Base-by-base conservation (phyloP, 1,284 basidiomycete genomes). In the Filobasidium uniguttulatum region DNA sequence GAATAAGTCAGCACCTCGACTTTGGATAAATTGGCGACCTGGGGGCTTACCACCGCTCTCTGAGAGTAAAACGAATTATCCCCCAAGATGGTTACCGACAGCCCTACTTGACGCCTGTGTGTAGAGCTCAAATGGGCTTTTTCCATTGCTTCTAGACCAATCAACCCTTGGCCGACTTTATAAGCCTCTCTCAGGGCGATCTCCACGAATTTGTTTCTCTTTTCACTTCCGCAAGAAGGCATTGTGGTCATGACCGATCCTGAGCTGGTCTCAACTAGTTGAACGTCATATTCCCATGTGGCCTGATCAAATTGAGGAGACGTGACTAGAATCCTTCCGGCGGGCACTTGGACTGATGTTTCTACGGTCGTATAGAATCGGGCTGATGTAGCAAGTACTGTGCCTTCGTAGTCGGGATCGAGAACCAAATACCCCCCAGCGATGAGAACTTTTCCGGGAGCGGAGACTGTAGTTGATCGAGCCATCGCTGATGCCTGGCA, bases 361-460 rank as follows among this genome's bases (percentile, higher is more conserved):
- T 45, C 17, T 37, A 74, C 67, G 48, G 66, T 55, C 17, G 88
- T 83, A 71, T 93, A 97, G 73, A 99, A 98, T 35, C 94, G 78
- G 17, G 88, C 86, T 9, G 85, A 85, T 6, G 93, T 93, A 0
- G 86, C 87, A 44, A 94, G 77, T 30, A 89, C 89, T 49, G 86
- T 71, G 38, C 90, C 90, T 26, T 82, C 79, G 66, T 85, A 87
- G 5, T 74, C 69, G 28, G 78, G 80, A 68, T 94, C 88, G 52
- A 94, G 81, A 23, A 96, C 86, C 50, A 96, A 83, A 71, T 94
- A 96, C 2, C 90, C 90, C 2, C 90, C 90, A 2, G 91, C 87
- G 51, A 96, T 68, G 54, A 98, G 78, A 49, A 96, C 91, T 70
- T 98, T 98, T 57, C 93, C 94, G 3, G 93, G 87, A 1, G 91